Evolutionary conservation across 768 basidiomycete species (phyloP).

Genomic region (Zangia roseola): DNA sequence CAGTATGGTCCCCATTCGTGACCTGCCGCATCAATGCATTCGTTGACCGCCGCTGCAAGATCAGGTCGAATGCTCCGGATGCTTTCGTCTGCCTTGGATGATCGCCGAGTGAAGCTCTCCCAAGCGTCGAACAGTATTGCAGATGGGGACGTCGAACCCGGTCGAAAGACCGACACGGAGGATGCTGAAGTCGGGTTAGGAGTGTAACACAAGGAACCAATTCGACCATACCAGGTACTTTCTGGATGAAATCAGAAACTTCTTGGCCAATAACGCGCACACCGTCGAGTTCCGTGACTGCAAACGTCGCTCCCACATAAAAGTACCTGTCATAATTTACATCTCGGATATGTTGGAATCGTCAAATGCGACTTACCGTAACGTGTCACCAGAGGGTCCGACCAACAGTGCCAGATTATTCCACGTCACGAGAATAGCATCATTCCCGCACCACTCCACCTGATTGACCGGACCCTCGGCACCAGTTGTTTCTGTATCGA

Average conservation of each 20-base stretch:
- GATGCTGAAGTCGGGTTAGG: conserved; percentile 51
- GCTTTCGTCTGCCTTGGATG: conserved; percentile 91
- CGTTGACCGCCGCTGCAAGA: conserved; percentile 81
- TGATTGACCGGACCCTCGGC: conserved; percentile 61
- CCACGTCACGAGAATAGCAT: conserved; percentile 90
- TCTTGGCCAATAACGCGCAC: conserved; percentile 80
- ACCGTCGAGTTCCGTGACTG: conserved; percentile 87
- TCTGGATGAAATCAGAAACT: conserved; percentile 86
- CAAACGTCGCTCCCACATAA: conserved; percentile 73
- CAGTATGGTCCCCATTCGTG: conserved; percentile 88
- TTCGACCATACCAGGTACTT: conserved; percentile 73
- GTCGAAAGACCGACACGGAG: conserved; percentile 80
- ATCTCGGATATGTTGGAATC: conserved; percentile 5
- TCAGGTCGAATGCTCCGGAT: conserved; percentile 87
- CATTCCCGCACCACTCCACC: conserved; percentile 95
- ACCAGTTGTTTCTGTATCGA: conserved; percentile 61
- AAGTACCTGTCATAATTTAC: conserved; percentile 56
- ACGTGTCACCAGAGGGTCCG: conserved; percentile 87
- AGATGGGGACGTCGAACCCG: conserved; percentile 88
- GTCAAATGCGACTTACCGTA: conserved; percentile 66
- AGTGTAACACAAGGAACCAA: background rate
- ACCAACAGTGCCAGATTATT: conserved; percentile 73
- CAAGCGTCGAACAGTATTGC: conserved; percentile 93
- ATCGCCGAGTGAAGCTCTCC: conserved; percentile 79
- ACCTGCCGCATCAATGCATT: conserved; percentile 92